These are phyloP conservation scores for Luffa aegyptiaca DNA, from an alignment of 306 rosid species.

Conservation along the genomic window DNA sequence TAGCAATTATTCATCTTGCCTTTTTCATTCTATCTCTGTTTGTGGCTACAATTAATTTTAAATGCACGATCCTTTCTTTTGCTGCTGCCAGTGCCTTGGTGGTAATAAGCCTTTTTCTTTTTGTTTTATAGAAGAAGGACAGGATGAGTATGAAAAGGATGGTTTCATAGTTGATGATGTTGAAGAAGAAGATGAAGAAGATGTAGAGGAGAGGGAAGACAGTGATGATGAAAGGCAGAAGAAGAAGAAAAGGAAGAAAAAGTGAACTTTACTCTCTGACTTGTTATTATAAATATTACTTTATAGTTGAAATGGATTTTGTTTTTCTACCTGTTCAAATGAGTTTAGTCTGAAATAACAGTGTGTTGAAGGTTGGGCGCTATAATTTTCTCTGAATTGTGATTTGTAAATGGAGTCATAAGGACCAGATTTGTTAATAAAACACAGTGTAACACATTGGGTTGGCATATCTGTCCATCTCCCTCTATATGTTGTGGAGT, in stretches of 20 bases:
- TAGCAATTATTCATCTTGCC: neutral
- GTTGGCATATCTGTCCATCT: neutral
- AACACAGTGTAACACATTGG: neutral
- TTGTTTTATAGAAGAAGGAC: constrained; percentile 57
- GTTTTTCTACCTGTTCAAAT: neutral
- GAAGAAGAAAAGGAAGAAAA: constrained; percentile 93
- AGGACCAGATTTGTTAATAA: neutral
- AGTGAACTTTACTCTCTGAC: constrained; percentile 25
- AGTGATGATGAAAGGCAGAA: constrained; percentile 88
- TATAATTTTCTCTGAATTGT: neutral
- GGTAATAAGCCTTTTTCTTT: neutral
- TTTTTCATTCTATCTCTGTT: neutral
- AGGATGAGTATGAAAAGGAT: constrained; percentile 93
- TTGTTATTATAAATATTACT: neutral
- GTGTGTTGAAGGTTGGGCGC: neutral
- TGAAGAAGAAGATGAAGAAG: constrained; percentile 82
- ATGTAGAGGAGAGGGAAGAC: constrained; percentile 63
- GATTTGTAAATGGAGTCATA: neutral
- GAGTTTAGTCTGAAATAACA: neutral
- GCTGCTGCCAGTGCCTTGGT: neutral
- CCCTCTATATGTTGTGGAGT: neutral
- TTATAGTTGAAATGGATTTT: neutral
- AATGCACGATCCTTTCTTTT: neutral
- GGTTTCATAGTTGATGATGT: constrained; percentile 88
- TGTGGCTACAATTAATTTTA: neutral